A percentile compares a stretch with the other conserved stretches of the same genome.
These are phyloP conservation scores for Citrus trifoliata DNA, from an alignment of 345 rosid species.

Conservation along the genomic window DNA sequence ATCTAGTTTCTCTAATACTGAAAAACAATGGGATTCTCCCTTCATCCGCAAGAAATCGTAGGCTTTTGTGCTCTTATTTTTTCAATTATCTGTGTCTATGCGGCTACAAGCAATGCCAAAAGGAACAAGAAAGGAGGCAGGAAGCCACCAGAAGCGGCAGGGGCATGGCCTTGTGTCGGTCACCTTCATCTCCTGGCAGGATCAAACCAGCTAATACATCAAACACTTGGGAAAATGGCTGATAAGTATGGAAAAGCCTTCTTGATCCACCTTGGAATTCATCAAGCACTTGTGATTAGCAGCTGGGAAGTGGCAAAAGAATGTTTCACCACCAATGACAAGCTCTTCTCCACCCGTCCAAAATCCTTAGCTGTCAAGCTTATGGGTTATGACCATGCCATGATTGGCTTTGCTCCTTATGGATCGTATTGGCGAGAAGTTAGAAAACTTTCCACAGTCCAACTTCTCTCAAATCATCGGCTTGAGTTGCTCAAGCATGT, in stretches of 20 bases:
- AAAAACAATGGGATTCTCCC: constrained; percentile 1
- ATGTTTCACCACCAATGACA: constrained; percentile 33
- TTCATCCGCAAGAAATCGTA: background rate
- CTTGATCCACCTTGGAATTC: constrained; percentile 26
- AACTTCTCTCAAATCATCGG: constrained; percentile 31
- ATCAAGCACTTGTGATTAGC: constrained; percentile 21
- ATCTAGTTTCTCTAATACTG: background rate
- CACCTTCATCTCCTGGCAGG: constrained; percentile 24
- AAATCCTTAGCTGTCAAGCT: constrained; percentile 15
- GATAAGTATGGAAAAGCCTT: constrained; percentile 25
- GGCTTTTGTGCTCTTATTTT: background rate
- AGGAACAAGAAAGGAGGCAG: constrained; percentile 7
- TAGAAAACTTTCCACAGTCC: constrained; percentile 26
- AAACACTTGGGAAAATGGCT: constrained; percentile 21
- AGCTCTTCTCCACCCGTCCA: constrained; percentile 21
- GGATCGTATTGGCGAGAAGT: constrained; percentile 33
- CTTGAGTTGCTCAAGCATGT: constrained; percentile 36
- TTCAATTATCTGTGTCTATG: background rate
- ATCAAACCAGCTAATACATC: constrained; percentile 19
- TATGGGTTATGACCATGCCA: constrained; percentile 28
- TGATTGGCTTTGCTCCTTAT: constrained; percentile 32
- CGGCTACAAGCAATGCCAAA: background rate
- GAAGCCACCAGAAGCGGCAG: constrained; percentile 23
- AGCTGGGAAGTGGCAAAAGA: constrained; percentile 29
- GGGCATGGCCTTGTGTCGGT: constrained; percentile 36